Evolutionary conservation across 352 stramenopile genomes (phyloP), one percentile per base, ranked within the genome.

Genomic region (Pythium biforme): DNA sequence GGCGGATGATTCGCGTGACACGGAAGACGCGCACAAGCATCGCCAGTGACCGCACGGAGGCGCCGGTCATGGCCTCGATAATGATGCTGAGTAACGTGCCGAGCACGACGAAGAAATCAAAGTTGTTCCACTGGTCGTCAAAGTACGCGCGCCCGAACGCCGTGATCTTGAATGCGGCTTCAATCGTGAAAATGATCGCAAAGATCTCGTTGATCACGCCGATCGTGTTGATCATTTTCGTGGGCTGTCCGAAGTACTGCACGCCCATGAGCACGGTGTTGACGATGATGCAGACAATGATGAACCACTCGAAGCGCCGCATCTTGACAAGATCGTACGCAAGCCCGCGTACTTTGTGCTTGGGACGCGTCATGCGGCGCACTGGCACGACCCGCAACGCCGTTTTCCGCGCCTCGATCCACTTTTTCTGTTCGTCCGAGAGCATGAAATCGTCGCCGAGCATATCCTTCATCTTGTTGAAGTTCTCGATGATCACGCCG

Each of bases 401-500:
- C 19, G 80, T 68, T 46, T 88, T 89, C 57, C 88, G 77, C 1
- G 84, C 77, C 68, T 93, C 83, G 45, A 96, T 90, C 90, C 90
- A 97, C 55, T 95, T 92, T 53, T 93, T 87, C 58, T 97, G 89
- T 43, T 97, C 85, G 2, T 89, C 79, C 4, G 92, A 97, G 51
- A 98, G 75, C 62, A 94, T 70, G 45, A 82, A 86, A 33, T 93
- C 78, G 3, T 80, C 85, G 7, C 83, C 85, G 4, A 96, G 55
- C 2, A 78, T 74, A 2, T 68, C 75, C 40, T 95, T 97, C 89
- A 96, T 95, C 29, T 85, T 77, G 48, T 97, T 96, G 61, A 98
- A 98, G 55, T 97, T 97, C 57, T 98, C 92, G 48, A 97, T 96
- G 60, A 98, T 96, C 9, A 98, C 88, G 9, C 93, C 93, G 0